phyloP scores from a whole-genome alignment of 495 filamentous ascomycete species.

The Tuber brumale region DNA sequence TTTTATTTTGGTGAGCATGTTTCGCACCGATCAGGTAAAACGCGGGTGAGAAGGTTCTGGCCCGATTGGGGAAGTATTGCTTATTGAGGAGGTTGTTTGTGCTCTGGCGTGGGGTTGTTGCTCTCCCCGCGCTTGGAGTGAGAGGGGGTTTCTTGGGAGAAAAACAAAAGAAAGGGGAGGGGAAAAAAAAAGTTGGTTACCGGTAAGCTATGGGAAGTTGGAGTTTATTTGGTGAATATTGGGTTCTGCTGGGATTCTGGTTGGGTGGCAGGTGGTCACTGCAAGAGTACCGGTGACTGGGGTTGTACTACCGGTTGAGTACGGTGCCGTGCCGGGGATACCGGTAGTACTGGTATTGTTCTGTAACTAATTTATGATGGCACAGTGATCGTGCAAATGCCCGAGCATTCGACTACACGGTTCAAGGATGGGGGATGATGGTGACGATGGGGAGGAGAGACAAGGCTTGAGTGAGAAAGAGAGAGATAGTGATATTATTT shows the following conservation, averaged over 20 bases:
- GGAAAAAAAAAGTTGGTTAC: not conserved
- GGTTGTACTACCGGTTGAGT: no score
- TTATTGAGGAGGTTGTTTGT: not conserved
- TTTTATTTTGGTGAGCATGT: conserved; percentile 28
- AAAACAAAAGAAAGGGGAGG: no score
- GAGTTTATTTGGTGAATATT: conserved; percentile 1
- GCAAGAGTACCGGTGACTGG: not conserved
- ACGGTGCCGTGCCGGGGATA: no score
- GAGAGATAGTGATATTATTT: not conserved
- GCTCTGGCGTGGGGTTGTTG: not conserved
- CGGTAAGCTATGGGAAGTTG: not conserved
- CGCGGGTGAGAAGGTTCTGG: conserved; percentile 26
- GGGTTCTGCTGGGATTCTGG: not conserved
- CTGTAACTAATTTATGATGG: not conserved
- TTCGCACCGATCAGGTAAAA: conserved; percentile 19
- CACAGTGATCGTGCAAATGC: not conserved
- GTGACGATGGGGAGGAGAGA: not conserved
- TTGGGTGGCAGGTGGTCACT: not conserved
- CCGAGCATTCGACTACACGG: not conserved
- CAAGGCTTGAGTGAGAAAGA: not conserved
- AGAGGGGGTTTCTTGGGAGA: not conserved
- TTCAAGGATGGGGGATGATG: not conserved
- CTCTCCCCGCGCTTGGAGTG: not conserved
- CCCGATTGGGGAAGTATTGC: conserved; percentile 22
- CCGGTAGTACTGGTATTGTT: not conserved